Evolutionary conservation across 306 rosid genomes (phyloP).

Genomic region (Psophocarpus tetragonolobus): DNA sequence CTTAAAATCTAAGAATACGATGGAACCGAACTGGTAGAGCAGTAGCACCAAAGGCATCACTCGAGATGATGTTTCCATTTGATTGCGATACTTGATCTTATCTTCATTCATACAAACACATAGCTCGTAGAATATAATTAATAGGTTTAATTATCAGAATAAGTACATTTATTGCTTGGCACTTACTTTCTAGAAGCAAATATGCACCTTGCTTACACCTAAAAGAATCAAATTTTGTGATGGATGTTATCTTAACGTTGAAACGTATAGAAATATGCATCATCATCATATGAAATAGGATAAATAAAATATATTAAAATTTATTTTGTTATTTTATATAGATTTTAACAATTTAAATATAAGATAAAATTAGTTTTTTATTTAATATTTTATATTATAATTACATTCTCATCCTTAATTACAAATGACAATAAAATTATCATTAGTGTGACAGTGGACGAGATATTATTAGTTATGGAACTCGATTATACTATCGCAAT

Average conservation of each 20-base stretch:
- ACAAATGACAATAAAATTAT: too few relatives aligned
- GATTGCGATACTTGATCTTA: slow-evolving; percentile 16
- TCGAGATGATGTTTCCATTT: background rate
- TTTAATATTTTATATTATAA: too few relatives aligned
- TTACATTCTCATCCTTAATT: too few relatives aligned
- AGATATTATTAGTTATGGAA: too few relatives aligned
- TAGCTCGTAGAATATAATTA: background rate
- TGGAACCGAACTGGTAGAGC: background rate
- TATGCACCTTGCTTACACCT: background rate
- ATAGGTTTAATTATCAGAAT: too few relatives aligned
- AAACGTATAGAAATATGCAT: background rate
- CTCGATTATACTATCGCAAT: too few relatives aligned
- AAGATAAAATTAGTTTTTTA: too few relatives aligned
- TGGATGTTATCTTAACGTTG: too few relatives aligned
- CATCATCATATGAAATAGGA: background rate
- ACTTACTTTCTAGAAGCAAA: background rate
- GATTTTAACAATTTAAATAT: background rate
- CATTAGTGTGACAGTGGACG: too few relatives aligned
- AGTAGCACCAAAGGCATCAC: background rate
- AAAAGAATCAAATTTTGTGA: background rate
- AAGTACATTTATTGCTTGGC: too few relatives aligned
- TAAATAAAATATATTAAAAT: background rate
- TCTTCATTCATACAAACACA: background rate
- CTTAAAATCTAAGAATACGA: slow-evolving; percentile 20
- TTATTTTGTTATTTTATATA: background rate